Evolutionary conservation across 139 green algal genomes (phyloP), one percentile per base, ranked within the genome.

Genomic region (Chlorella sp.): DNA sequence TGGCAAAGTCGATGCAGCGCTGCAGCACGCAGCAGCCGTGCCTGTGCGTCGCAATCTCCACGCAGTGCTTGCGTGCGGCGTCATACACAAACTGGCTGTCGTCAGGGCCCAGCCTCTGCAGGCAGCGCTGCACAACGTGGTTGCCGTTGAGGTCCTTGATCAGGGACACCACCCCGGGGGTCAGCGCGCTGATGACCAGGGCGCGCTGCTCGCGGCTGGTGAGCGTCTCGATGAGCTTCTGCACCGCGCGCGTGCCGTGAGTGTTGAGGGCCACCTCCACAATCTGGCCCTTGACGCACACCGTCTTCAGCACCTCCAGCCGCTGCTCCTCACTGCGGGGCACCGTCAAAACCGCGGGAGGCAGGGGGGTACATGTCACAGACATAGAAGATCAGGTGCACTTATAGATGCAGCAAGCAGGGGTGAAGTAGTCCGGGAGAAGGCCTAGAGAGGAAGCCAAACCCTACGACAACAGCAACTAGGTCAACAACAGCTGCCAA

Each of bases 61-160:
- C 88, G 72, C 90, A 96, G 84, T 97, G 76, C 22, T 50, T 49
- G 2, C 32, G 74, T 42, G 91, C 94, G 3, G 95, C 91, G 72
- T 98, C 88, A 72, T 97, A 97, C 60, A 99, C 93, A 80, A 98
- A 98, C 86, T 97, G 93, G 30, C 69, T 82, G 78, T 93, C 87
- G 67, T 87, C 76, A 3, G 88, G 82, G 2, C 84, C 82, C 68
- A 92, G 69, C n/a, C 87, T 73, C 69, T 84, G 93, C 70, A 99
- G 87, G 85, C 95, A 98, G 70, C 95, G 86, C 89, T 99, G 95
- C 66, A 99, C 88, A 50, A 99, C 95, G 79, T 99, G 95, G 84
- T 98, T 99, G 50, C 95, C 95, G 72, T 99, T 98, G 1, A 98
- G 82, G 80, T 99, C 95, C 70, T 96, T 93, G 77, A 99, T 98